Evolutionary conservation across 2,329 filamentous ascomycete genomes (phyloP), one percentile per base, ranked within the genome.

Genomic region (Dactylonectria estremocensis): DNA sequence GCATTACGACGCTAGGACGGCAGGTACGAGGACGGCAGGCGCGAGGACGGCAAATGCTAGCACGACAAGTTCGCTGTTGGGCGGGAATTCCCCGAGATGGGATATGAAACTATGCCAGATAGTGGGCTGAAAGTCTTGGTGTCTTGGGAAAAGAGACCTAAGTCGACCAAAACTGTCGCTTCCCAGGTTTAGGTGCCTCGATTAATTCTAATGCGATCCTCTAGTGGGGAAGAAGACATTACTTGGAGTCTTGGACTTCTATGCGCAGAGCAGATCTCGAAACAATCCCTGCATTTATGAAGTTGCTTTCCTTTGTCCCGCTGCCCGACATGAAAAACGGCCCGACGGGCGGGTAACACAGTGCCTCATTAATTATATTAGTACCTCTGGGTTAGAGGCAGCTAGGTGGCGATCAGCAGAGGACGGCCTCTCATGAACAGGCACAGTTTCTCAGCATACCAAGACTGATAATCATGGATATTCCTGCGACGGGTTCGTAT

Each of bases 41-140:
- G 20, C 40, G 55, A 50, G 50, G 50, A 50, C 37, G 52, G 43
- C 60, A 53, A 18, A 54, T 57, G 48, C 56, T 28, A 56, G 45
- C 50, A 46, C 43, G 56, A 43, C 62, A 31, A 56, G 60, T 55
- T 50, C 45, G 57, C 24, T 49, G 57, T 66, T 53, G 52, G 63
- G 63, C 63, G 43, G 43, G 60, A 63, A 63, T 53, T 14, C 20
- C 58, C 46, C 56, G 24, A 18, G 37, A 59, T 4, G 11, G 11
- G 43, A 58, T 56, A 56, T 56, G 40, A 28, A 50, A 56, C 43
- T 16, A 53, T 54, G 46, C 55, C 13, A 55, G 49, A 22, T n/a
- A 49, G 56, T 49, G 40, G 62, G 61, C 54, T 7, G 40, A 48
- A 33, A 16, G 13, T 46, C 50, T 56, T 46, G 45, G 50, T 58